Base-by-base conservation (phyloP, 169 alveolate species). In the Cryptosporidium viatorum region DNA sequence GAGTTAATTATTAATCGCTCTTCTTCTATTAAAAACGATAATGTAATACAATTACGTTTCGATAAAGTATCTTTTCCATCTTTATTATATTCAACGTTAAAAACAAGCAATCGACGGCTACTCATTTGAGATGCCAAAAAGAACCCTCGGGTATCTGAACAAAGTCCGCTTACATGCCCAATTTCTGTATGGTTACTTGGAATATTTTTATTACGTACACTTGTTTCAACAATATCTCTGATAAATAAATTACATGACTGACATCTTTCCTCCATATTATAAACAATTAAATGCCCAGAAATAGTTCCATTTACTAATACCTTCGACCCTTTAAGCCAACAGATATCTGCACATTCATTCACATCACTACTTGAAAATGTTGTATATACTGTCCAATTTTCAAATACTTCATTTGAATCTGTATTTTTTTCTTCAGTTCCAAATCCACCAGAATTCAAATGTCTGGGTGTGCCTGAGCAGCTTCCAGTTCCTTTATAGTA, bases 301-400 rank as follows among this genome's bases (percentile, higher is more conserved):
- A 80, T 52, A 10, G 89, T 80, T 14, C 89, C 89, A 65, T 80
- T 80, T n/a, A 80, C 48, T 8, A 80, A 58, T 43, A 80, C 70
- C 37, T 39, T 80, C 3, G 89, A 80, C 48, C 89, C 89, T 41
- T 45, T 80, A 62, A 80, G 75, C 89, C 89, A 80, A n/a, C 89
- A 80, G 35, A 80, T 80, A 62, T 80, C 89, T 26, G 75, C 48
- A 80, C 89, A 80, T 29, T 80, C 89, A 31, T 80, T 65, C 33
- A 80, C 74, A 80, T 65, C 89, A 80, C 68, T 80, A 31, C 89
- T 43, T 48, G 89, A 45, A 65, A 80, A 80, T 23, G 89, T 29
- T 5, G 80, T 29, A 80, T 65, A 80, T 31, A 65, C 31, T n/a
- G 75, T 5, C 89, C 89, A 80, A 35, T 59, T 80, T 51, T 80